These are phyloP conservation scores for Sophora flavescens DNA, from an alignment of 306 rosid species.

Conservation along the genomic window DNA sequence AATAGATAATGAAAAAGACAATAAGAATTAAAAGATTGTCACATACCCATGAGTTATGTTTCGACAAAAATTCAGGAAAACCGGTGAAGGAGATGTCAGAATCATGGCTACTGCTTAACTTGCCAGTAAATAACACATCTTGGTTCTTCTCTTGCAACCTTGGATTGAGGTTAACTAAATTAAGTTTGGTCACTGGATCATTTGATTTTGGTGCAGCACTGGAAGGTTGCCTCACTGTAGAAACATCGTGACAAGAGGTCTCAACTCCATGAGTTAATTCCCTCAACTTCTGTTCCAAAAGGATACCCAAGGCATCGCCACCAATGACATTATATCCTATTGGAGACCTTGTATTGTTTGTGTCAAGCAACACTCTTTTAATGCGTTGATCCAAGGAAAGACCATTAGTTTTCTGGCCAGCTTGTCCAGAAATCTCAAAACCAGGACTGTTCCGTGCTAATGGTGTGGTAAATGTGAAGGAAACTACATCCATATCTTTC, in stretches of 20 bases:
- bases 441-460: slow-evolving; percentile 65
- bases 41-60: slow-evolving; percentile 73
- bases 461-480: slow-evolving; percentile 96
- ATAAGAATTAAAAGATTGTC: slow-evolving; percentile 21
- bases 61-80: slow-evolving; percentile 55
- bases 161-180: slow-evolving; percentile 45
- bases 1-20: not conserved
- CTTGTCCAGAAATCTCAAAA: slow-evolving; percentile 61
- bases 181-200: slow-evolving; percentile 46
- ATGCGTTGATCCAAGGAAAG: slow-evolving; percentile 63
- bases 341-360: slow-evolving; percentile 68
- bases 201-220: slow-evolving; percentile 48
- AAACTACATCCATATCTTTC: slow-evolving; percentile 88
- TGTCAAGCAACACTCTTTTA: slow-evolving; percentile 64
- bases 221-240: slow-evolving; percentile 58
- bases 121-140: slow-evolving; percentile 46
- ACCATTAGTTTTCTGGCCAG: slow-evolving; percentile 47
- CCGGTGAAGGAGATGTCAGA: slow-evolving; percentile 61
- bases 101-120: slow-evolving; percentile 42
- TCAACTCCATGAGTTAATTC: slow-evolving; percentile 70
- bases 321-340: slow-evolving; percentile 77
- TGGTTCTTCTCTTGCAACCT: slow-evolving; percentile 56
- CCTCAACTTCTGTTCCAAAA: slow-evolving; percentile 88
- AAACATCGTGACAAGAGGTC: slow-evolving; percentile 53
- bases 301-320: slow-evolving; percentile 84